Percentiles rank a stretch among this genome's conserved stretches.
These are phyloP conservation scores for Alternaria dauci DNA, from an alignment of 2,329 filamentous ascomycete species.

Conservation along the genomic window DNA sequence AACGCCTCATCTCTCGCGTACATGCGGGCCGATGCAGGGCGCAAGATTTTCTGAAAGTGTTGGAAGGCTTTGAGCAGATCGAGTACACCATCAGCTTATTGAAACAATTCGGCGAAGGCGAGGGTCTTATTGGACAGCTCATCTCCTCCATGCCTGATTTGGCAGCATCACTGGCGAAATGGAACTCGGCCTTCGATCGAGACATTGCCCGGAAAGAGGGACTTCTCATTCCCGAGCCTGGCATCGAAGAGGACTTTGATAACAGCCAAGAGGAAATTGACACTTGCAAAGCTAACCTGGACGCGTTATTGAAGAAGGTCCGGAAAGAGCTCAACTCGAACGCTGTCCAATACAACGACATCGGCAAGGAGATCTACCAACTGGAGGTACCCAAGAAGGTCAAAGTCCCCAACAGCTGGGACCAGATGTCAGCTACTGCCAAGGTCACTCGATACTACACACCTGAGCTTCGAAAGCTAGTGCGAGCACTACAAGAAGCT, in stretches of 20 bases:
- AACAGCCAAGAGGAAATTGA: slow-evolving; percentile 78
- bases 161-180: slow-evolving; percentile 75
- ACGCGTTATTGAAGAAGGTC: slow-evolving; percentile 74
- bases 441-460: slow-evolving; percentile 95
- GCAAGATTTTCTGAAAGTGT: slow-evolving; percentile 89
- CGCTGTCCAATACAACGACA: slow-evolving; percentile 67
- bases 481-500: slow-evolving; percentile 89
- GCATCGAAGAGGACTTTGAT: slow-evolving; percentile 93
- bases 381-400: slow-evolving; percentile 86
- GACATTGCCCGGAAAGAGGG: slow-evolving; percentile 79
- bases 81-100: slow-evolving; percentile 90
- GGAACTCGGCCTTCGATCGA: slow-evolving; percentile 92
- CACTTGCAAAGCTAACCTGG: slow-evolving; percentile 76
- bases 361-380: slow-evolving; percentile 97
- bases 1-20: slow-evolving; percentile 90
- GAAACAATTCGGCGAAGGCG: slow-evolving; percentile 74
- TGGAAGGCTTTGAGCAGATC: slow-evolving; percentile 97
- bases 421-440: slow-evolving; percentile 94
- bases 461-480: slow-evolving; percentile 78
- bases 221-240: slow-evolving; percentile 82
- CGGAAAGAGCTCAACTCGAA: slow-evolving; percentile 78
- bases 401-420: slow-evolving; percentile 89
- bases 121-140: slow-evolving; percentile 84
- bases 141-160: slow-evolving; percentile 88
- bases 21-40: slow-evolving; percentile 90